Percentiles rank a stretch among this genome's conserved stretches.
phyloP scores from a whole-genome alignment of 768 basidiomycete genomes.

The Amanita fuliginea region DNA sequence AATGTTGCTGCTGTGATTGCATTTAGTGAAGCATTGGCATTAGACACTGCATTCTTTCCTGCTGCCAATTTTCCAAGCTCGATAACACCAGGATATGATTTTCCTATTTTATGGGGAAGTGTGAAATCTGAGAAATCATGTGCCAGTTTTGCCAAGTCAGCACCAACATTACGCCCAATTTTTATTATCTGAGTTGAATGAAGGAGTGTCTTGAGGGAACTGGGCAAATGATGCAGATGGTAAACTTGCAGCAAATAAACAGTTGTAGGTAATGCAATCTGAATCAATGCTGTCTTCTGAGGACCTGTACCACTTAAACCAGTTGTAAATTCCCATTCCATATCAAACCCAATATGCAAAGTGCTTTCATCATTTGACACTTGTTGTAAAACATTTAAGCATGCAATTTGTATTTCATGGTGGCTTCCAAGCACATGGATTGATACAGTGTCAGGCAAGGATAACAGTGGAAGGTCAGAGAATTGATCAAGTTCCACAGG shows the following conservation, averaged over 20 bases:
- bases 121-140: slow-evolving; percentile 9
- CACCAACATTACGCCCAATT: slow-evolving; percentile 10
- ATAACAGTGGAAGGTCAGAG: slow-evolving; percentile 6
- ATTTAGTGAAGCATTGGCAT: slow-evolving; percentile 9
- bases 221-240: slow-evolving; percentile 4
- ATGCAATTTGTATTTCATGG: slow-evolving; percentile 8
- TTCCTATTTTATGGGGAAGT: neutral
- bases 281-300: slow-evolving; percentile 10
- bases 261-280: slow-evolving; percentile 5
- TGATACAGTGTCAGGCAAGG: slow-evolving; percentile 6
- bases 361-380: slow-evolving; percentile 1
- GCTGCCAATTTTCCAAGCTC: slow-evolving; percentile 9
- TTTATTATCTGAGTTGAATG: slow-evolving; percentile 8
- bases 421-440: slow-evolving; percentile 4
- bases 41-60: slow-evolving; percentile 8
- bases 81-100: slow-evolving; percentile 2
- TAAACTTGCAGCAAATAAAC: slow-evolving; percentile 5
- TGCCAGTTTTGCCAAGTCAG: slow-evolving; percentile 9
- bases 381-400: slow-evolving; percentile 1
- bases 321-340: slow-evolving; percentile 11
- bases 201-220: slow-evolving; percentile 6
- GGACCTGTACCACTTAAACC: slow-evolving; percentile 2
- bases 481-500: slow-evolving; percentile 6
- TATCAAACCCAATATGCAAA: slow-evolving; percentile 11
- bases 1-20: slow-evolving; percentile 8